These are phyloP conservation scores for Claviceps quebecensis DNA, from an alignment of 2,329 filamentous ascomycete species.

Conservation along the genomic window DNA sequence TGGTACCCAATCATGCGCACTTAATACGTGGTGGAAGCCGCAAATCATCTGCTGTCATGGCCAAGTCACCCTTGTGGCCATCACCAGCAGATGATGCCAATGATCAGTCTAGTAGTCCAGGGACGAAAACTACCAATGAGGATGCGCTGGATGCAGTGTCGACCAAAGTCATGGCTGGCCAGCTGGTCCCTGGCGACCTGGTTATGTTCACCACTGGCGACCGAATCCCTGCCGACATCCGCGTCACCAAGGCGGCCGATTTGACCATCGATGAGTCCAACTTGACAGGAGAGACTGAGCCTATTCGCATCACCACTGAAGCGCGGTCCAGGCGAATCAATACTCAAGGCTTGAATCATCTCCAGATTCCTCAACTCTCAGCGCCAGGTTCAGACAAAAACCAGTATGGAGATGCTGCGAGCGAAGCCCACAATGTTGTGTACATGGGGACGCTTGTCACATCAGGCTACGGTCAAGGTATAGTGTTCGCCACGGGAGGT, in stretches of 20 bases:
- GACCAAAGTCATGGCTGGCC: constrained; percentile 70
- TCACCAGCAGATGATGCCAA: constrained; percentile 26
- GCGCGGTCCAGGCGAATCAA: constrained; percentile 25
- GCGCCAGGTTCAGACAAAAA: constrained; percentile 30
- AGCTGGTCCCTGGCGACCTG: constrained; percentile 83
- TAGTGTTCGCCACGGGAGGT: constrained; percentile 92
- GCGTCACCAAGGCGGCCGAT: constrained; percentile 81
- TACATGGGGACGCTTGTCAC: constrained; percentile 97
- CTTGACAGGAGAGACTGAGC: constrained; percentile 90
- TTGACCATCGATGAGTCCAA: constrained; percentile 95
- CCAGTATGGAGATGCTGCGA: constrained; percentile 44
- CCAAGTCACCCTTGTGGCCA: constrained; percentile 34
- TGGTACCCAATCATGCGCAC: constrained; percentile 92
- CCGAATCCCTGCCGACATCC: constrained; percentile 88
- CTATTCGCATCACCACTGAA: constrained; percentile 64
- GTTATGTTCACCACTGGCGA: constrained; percentile 93
- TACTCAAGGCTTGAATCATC: constrained; percentile 15
- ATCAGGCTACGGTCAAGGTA: constrained; percentile 85
- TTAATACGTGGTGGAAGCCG: constrained; percentile 54
- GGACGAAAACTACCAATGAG: constrained; percentile 45
- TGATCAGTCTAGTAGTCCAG: constrained; percentile 28
- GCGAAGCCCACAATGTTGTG: constrained; percentile 77
- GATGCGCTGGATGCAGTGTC: constrained; percentile 58
- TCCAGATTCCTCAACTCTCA: constrained; percentile 25
- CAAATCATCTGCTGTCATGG: constrained; percentile 16